phyloP scores from a whole-genome alignment of 2,329 filamentous ascomycete genomes.

The Lachnellula hyalina region DNA sequence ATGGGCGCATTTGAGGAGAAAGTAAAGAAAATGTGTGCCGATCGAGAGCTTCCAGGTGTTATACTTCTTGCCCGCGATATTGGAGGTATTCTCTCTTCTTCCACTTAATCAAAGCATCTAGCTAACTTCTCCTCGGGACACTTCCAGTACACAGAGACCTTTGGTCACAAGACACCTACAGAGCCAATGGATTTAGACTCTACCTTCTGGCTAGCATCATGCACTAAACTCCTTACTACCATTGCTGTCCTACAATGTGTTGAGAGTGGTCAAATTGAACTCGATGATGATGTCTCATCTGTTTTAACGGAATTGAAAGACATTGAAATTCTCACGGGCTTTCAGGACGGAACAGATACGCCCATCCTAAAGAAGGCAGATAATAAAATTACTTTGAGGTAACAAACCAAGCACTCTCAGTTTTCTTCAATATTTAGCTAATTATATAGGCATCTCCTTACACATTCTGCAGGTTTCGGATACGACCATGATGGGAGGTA shows the following conservation, averaged over 20 bases:
- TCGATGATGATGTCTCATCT: conserved; percentile 25
- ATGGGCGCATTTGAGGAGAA: too few relatives aligned
- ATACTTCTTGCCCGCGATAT: too few relatives aligned
- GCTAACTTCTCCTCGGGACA: too few relatives aligned
- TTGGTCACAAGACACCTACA: background rate
- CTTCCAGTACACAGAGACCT: background rate
- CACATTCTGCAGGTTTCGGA: too few relatives aligned
- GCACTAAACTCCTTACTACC: conserved; percentile 47
- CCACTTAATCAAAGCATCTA: too few relatives aligned
- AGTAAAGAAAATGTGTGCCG: too few relatives aligned
- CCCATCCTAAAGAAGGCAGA: conserved; percentile 3
- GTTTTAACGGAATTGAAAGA: conserved; percentile 12
- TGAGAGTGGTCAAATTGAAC: conserved; percentile 39
- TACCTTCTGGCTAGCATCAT: background rate
- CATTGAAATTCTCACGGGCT: conserved; percentile 10
- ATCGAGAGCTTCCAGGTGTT: too few relatives aligned
- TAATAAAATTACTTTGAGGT: conserved; percentile 4
- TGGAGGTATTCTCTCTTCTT: too few relatives aligned
- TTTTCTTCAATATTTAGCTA: too few relatives aligned
- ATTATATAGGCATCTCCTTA: too few relatives aligned
- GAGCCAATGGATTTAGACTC: background rate
- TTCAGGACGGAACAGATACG: conserved; percentile 6
- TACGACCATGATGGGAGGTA: background rate
- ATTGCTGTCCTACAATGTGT: conserved; percentile 52
- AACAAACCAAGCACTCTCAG: too few relatives aligned